Conservation (phyloP, 2,329 filamentous ascomycete species). For the Aspergillaceae sp. region DNA sequence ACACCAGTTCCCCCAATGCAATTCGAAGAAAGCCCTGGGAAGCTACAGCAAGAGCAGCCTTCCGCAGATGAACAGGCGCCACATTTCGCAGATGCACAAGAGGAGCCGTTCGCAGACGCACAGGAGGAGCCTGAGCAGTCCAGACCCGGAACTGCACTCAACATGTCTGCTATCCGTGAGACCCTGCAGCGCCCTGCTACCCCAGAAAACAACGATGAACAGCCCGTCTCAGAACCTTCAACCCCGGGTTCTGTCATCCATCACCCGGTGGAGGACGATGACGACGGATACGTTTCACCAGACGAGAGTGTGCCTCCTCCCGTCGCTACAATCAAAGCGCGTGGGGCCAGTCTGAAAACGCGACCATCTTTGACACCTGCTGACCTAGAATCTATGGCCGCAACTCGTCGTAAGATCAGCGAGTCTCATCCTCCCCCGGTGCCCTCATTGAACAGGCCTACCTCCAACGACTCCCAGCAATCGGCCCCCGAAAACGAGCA, state of each 20-base stretch:
- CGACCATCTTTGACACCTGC: slow-evolving; percentile 79
- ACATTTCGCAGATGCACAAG: slow-evolving; percentile 13
- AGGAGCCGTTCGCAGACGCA: too few species aligned
- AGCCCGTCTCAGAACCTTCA: slow-evolving; percentile 49
- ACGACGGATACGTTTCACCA: slow-evolving; percentile 24
- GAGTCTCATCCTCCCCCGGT: slow-evolving; percentile 50
- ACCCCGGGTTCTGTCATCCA: slow-evolving; percentile 89
- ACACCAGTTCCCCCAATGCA: slow-evolving; percentile 1
- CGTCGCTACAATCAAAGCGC: slow-evolving; percentile 79
- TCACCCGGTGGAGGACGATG: slow-evolving; percentile 51
- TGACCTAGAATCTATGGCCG: slow-evolving; percentile 76
- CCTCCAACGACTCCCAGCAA: slow-evolving; percentile 12
- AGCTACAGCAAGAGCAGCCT: slow-evolving; percentile 19
- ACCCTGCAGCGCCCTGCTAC: slow-evolving; percentile 35
- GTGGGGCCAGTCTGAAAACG: slow-evolving; percentile 79
- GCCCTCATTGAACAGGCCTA: slow-evolving; percentile 17
- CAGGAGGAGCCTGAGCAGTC: too few species aligned
- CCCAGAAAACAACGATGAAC: slow-evolving; percentile 50
- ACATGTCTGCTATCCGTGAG: slow-evolving; percentile 29
- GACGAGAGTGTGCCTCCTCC: slow-evolving; percentile 64
- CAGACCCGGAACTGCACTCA: slow-evolving; percentile 4
- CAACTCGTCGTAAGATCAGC: slow-evolving; percentile 76
- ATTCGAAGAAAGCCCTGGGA: slow-evolving; percentile 3
- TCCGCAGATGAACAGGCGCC: slow-evolving; percentile 23
- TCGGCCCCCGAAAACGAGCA: slow-evolving; percentile 8